Evolutionary conservation across 2,329 filamentous ascomycete species (phyloP).

Genomic region (Teratosphaeria destructans): DNA sequence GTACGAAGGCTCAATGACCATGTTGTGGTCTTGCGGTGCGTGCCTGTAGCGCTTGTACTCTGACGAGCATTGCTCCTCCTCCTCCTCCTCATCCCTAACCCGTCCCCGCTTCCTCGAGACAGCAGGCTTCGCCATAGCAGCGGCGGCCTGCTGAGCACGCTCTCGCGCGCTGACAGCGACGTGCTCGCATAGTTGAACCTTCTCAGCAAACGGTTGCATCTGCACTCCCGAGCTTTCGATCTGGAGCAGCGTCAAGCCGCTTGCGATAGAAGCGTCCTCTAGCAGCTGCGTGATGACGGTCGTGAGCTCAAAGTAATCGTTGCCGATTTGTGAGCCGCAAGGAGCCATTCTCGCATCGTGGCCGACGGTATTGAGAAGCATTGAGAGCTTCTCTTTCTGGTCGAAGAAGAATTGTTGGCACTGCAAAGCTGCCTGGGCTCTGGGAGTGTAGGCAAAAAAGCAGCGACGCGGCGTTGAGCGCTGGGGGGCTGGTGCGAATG

Average conservation of each 20-base stretch:
- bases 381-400: conserved; percentile 6
- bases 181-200: conserved; percentile 6
- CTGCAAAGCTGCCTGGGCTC: conserved; percentile 6
- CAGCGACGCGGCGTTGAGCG: background rate
- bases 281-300: conserved; percentile 8
- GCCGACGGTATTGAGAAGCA: conserved; percentile 9
- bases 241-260: conserved; percentile 6
- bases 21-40: conserved; percentile 1
- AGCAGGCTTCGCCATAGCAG: background rate
- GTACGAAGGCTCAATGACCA: conserved; percentile 4
- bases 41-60: conserved; percentile 3
- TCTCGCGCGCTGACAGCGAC: conserved; percentile 2
- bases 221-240: conserved; percentile 5
- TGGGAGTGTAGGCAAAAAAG: conserved; percentile 8
- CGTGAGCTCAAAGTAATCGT: conserved; percentile 11
- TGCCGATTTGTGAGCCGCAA: conserved; percentile 3
- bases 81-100: conserved; percentile 4
- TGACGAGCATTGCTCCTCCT: conserved; percentile 1
- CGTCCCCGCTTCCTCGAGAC: conserved; percentile 4
- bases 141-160: background rate
- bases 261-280: conserved; percentile 7
- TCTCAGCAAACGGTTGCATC: conserved; percentile 6
- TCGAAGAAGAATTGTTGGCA: conserved; percentile 9
- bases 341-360: conserved; percentile 7
- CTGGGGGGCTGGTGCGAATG: background rate